These are phyloP conservation scores for Colletotrichum lindemuthianum DNA, from an alignment of 2,329 filamentous ascomycete genomes.

Conservation along the genomic window DNA sequence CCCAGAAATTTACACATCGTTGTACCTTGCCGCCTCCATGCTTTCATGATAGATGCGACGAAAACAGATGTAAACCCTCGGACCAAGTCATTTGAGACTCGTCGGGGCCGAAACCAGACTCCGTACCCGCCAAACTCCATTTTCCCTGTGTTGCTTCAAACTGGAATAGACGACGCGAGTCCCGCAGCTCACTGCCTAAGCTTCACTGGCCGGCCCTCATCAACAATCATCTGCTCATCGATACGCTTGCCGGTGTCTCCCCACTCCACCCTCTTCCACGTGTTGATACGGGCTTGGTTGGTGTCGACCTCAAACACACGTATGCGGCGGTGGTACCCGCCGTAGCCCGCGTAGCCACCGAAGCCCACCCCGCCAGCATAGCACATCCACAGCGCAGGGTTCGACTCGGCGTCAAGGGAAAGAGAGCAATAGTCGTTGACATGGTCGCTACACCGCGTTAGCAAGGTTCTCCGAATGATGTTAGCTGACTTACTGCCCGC, in stretches of 20 bases:
- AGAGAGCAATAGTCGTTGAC: slow-evolving; percentile 96
- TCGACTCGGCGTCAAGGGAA: slow-evolving; percentile 62
- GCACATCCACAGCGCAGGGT: slow-evolving; percentile 93
- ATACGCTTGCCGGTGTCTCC: slow-evolving; percentile 63
- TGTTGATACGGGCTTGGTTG: slow-evolving; percentile 87
- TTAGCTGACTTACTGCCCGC: slow-evolving; percentile 78
- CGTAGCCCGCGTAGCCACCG: slow-evolving; percentile 93
- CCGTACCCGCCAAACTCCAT: slow-evolving; percentile 28
- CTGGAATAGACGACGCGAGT: neutral
- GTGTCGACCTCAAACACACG: slow-evolving; percentile 94
- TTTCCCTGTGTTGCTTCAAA: slow-evolving; percentile 12
- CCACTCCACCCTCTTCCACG: slow-evolving; percentile 89
- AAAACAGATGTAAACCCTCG: too few relatives aligned
- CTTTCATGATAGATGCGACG: too few relatives aligned
- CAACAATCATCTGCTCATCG: slow-evolving; percentile 74
- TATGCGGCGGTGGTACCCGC: slow-evolving; percentile 83
- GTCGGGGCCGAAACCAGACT: slow-evolving; percentile 9
- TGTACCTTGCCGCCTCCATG: too few relatives aligned
- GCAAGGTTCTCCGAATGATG: neutral
- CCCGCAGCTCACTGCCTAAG: slow-evolving; percentile 1
- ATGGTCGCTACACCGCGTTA: slow-evolving; percentile 72
- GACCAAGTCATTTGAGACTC: too few relatives aligned
- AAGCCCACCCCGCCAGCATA: slow-evolving; percentile 93
- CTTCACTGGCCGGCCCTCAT: slow-evolving; percentile 61
- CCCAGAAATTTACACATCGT: too few relatives aligned